A percentile compares a stretch with the other conserved stretches of the same genome.
phyloP scores from a whole-genome alignment of 345 rosid species.

The Camelina laxa region DNA sequence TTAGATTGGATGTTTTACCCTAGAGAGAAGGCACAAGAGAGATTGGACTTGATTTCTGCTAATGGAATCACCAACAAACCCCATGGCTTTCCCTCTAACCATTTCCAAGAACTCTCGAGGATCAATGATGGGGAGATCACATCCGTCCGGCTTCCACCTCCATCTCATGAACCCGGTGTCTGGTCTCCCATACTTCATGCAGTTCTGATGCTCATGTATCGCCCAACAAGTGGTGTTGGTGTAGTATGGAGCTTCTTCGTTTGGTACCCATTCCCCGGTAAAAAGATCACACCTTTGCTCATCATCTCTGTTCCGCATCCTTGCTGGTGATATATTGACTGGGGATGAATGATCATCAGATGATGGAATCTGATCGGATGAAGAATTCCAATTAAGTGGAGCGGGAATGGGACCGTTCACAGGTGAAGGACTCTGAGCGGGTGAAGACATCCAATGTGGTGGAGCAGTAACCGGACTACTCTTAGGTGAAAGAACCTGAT shows the following conservation, averaged over 20 bases:
- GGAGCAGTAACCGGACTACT: constrained; percentile 2
- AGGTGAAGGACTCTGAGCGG: background rate
- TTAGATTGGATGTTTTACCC: constrained; percentile 50
- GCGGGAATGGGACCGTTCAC: background rate
- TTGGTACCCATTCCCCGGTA: constrained; percentile 78
- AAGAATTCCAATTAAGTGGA: background rate
- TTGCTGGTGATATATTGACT: constrained; percentile 14
- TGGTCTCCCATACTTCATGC: constrained; percentile 84
- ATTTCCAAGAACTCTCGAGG: constrained; percentile 78
- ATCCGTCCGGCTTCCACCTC: constrained; percentile 86
- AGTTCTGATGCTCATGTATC: constrained; percentile 85
- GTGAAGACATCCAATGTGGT: background rate
- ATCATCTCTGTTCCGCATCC: background rate
- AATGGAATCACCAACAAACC: constrained; percentile 88
- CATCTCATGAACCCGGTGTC: constrained; percentile 72
- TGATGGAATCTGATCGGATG: background rate
- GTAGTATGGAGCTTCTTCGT: constrained; percentile 77
- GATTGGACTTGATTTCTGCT: constrained; percentile 92
- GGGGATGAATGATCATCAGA: constrained; percentile 24
- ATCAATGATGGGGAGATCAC: constrained; percentile 72
- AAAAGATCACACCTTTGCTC: constrained; percentile 65
- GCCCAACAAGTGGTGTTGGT: constrained; percentile 82
- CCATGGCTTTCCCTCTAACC: constrained; percentile 74
- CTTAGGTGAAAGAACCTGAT: constrained; percentile 4
- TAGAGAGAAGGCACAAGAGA: constrained; percentile 84